These are phyloP conservation scores for carrot (Daucus carota) DNA, from an alignment of 129 eudicot species.

Conservation along the genomic window DNA sequence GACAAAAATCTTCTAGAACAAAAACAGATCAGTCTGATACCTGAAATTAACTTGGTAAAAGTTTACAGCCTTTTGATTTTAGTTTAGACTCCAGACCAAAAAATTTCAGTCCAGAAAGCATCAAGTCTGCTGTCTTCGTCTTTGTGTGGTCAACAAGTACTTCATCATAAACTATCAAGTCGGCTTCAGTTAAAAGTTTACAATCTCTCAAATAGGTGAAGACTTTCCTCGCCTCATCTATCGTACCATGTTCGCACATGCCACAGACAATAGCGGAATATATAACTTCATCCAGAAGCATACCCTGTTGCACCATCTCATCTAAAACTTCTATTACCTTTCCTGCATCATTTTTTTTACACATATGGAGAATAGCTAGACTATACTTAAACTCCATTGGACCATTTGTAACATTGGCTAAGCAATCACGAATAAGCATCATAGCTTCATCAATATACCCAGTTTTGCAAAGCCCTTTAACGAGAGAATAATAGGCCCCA, in stretches of 20 bases:
- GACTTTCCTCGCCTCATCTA: constrained; percentile 79
- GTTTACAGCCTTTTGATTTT: constrained; percentile 62
- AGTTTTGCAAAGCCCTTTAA: constrained; percentile 59
- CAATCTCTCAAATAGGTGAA: constrained; percentile 48
- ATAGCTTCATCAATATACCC: constrained; percentile 76
- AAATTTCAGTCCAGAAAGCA: constrained; percentile 72
- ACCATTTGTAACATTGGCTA: constrained; percentile 59
- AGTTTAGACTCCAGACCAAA: constrained; percentile 74
- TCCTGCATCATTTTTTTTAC: constrained; percentile 59
- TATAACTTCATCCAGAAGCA: constrained; percentile 38
- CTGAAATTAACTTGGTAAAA: constrained; percentile 40
- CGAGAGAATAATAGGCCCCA: constrained; percentile 66
- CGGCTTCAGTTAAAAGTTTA: constrained; percentile 55
- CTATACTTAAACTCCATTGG: constrained; percentile 75
- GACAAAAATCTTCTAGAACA: too few species aligned
- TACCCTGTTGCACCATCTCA: constrained; percentile 71
- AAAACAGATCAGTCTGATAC: too few species aligned
- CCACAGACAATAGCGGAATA: constrained; percentile 66
- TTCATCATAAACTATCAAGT: constrained; percentile 70
- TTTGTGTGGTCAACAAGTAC: constrained; percentile 75
- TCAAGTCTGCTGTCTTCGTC: constrained; percentile 79
- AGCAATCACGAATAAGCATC: constrained; percentile 69
- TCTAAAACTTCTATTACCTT: constrained; percentile 57
- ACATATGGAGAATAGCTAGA: constrained; percentile 56
- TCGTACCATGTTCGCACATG: constrained; percentile 76